Evolutionary conservation across 805 yeast species (phyloP).

Genomic region (Zygosaccharomyces gambellarensis): DNA sequence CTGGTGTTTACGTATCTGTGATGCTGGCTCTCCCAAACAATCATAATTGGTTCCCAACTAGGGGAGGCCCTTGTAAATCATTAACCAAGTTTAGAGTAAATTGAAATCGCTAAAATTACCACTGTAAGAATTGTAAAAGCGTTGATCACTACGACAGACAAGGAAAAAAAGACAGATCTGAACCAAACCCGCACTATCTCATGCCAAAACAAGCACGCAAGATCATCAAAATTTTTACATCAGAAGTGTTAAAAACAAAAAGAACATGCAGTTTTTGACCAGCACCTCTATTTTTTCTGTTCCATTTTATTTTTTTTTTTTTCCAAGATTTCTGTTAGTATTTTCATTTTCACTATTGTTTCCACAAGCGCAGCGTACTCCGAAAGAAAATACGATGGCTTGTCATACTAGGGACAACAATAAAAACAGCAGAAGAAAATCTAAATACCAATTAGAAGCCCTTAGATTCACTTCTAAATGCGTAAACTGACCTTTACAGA

Average conservation of each 20-base stretch:
- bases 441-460: not conserved
- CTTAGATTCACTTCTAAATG: not conserved
- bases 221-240: not conserved
- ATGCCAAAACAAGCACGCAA: not conserved
- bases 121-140: not conserved
- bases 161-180: not conserved
- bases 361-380: not conserved
- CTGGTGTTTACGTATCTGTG: constrained; percentile 1
- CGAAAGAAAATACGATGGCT: constrained; percentile 5
- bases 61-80: not conserved
- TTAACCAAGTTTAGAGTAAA: not conserved
- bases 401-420: not conserved
- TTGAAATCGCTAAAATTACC: not conserved
- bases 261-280: not conserved
- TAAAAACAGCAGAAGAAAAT: not conserved
- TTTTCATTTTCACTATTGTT: not conserved
- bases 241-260: not conserved
- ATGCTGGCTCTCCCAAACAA: constrained; percentile 3
- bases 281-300: not conserved
- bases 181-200: not conserved
- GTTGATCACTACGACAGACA: not conserved
- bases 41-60: not conserved
- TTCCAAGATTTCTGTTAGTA: not conserved
- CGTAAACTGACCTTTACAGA: not conserved
- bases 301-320: not conserved